phyloP scores from a whole-genome alignment of 805 yeast genomes.

The Saturnispora gosingensis region DNA sequence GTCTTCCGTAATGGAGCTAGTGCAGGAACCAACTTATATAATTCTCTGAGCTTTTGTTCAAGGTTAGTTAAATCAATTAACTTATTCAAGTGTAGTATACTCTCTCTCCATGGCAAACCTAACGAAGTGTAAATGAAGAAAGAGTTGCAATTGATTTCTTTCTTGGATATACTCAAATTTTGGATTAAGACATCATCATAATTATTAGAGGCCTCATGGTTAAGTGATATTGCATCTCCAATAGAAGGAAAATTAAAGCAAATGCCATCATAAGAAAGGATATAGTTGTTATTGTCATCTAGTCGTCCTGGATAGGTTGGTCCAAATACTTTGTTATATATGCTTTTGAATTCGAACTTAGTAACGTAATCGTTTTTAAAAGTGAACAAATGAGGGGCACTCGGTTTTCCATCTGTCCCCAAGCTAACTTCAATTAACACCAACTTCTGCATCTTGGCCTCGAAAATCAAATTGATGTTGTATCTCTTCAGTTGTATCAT shows the following conservation, averaged over 20 bases:
- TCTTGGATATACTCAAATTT: conserved; percentile 18
- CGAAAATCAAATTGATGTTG: conserved; percentile 22
- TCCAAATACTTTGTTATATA: conserved; percentile 50
- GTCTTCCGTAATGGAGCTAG: background rate
- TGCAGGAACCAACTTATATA: background rate
- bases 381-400: conserved; percentile 4
- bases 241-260: conserved; percentile 36
- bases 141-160: conserved; percentile 31
- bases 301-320: conserved; percentile 51
- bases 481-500: conserved; percentile 17
- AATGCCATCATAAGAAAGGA: conserved; percentile 48
- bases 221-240: background rate
- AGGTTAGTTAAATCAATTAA: background rate
- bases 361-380: conserved; percentile 19
- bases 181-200: conserved; percentile 16
- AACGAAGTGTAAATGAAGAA: conserved; percentile 34
- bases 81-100: background rate
- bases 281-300: conserved; percentile 25
- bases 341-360: conserved; percentile 29
- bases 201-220: background rate
- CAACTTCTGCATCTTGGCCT: conserved; percentile 19
- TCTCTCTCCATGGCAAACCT: conserved; percentile 14
- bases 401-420: conserved; percentile 10
- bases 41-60: background rate
- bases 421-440: conserved; percentile 21